Conservation (phyloP, 805 yeast genomes). For the Cyberlindnera nakhonratchasimensis region DNA sequence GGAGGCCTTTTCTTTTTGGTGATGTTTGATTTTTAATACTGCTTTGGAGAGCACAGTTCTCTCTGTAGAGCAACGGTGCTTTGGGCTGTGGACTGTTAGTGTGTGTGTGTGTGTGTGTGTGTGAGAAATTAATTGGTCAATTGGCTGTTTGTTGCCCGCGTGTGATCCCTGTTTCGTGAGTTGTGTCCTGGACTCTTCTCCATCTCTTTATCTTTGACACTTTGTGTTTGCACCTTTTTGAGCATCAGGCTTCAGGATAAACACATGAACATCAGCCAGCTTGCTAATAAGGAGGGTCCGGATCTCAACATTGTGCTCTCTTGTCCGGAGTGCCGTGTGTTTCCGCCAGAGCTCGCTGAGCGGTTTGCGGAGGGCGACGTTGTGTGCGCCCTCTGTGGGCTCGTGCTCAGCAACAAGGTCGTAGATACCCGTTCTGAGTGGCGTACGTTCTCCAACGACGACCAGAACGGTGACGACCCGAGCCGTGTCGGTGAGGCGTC, state of each 20-base stretch:
- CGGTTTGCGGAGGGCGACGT: constrained; percentile 96
- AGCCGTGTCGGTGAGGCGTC: constrained; percentile 99
- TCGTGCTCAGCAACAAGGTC: constrained; percentile 85
- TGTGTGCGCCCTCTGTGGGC: constrained; percentile 96
- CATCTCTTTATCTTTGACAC: neutral
- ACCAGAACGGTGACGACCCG: constrained; percentile 97
- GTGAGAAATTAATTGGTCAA: too few species aligned
- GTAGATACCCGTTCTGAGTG: constrained; percentile 97
- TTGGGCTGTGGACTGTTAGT: too few species aligned
- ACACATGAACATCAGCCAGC: constrained; percentile 5
- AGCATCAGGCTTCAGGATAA: neutral
- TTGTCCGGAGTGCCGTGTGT: constrained; percentile 94
- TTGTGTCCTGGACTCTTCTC: neutral
- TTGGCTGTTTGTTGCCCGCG: too few species aligned
- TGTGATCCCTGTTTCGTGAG: too few species aligned
- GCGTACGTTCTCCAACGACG: constrained; percentile 98
- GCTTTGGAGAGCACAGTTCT: too few species aligned
- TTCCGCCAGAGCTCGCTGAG: constrained; percentile 93
- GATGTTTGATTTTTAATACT: too few species aligned
- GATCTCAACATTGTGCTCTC: constrained; percentile 84
- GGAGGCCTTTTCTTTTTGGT: too few species aligned
- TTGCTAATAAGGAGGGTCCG: constrained; percentile 48
- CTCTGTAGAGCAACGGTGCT: too few species aligned
- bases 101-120: too few species aligned
- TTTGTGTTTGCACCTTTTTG: too few species aligned